Evolutionary conservation across 2,329 filamentous ascomycete genomes (phyloP).

Genomic region (Talaromyces sp.): DNA sequence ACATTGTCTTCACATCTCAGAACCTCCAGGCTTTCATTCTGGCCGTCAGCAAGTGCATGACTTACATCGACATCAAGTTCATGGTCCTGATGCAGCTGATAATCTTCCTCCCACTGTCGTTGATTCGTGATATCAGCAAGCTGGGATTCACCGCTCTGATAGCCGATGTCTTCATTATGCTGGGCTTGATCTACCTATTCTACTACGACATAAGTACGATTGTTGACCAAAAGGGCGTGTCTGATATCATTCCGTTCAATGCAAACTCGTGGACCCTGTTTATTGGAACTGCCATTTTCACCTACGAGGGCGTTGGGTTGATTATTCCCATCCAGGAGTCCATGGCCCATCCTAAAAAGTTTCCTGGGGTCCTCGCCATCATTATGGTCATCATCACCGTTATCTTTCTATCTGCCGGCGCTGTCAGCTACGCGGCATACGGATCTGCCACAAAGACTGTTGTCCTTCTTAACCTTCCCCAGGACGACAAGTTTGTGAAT

Average conservation of each 20-base stretch:
- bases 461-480: slow-evolving; percentile 89
- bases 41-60: slow-evolving; percentile 82
- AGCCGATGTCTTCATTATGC: slow-evolving; percentile 88
- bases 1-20: slow-evolving; percentile 94
- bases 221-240: slow-evolving; percentile 62
- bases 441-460: slow-evolving; percentile 94
- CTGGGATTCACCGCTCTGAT: slow-evolving; percentile 90
- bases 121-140: slow-evolving; percentile 95
- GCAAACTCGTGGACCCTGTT: slow-evolving; percentile 89
- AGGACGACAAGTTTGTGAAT: slow-evolving; percentile 93
- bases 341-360: slow-evolving; percentile 86
- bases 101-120: slow-evolving; percentile 87
- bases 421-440: slow-evolving; percentile 91
- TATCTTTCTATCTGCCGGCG: slow-evolving; percentile 85
- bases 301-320: slow-evolving; percentile 93
- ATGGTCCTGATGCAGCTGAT: slow-evolving; percentile 93
- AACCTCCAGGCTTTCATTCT: slow-evolving; percentile 93
- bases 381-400: slow-evolving; percentile 96
- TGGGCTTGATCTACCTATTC: slow-evolving; percentile 88
- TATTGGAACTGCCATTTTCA: slow-evolving; percentile 98
- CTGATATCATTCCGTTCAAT: slow-evolving; percentile 90
- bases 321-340: slow-evolving; percentile 98
- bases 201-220: slow-evolving; percentile 92
- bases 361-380: slow-evolving; percentile 76
- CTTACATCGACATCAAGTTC: slow-evolving; percentile 76